Evolutionary conservation across 257 asterid genomes (phyloP).

Genomic region (Ehretia macrophylla): DNA sequence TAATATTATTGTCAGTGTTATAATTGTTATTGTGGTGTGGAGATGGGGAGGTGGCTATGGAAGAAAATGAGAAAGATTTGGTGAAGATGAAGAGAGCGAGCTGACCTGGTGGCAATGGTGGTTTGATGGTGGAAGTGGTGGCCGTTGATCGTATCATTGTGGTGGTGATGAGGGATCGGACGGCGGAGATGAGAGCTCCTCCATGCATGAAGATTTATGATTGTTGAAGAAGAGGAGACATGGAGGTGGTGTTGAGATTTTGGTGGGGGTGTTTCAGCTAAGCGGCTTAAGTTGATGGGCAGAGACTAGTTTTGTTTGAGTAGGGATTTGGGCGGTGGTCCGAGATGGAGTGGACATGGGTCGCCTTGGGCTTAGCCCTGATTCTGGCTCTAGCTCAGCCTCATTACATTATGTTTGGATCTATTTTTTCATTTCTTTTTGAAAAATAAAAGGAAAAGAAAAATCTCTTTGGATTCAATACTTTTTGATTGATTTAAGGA

Average conservation of each 20-base stretch:
- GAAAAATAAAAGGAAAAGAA: too few relatives aligned
- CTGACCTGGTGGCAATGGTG: conserved; percentile 27
- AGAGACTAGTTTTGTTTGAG: background rate
- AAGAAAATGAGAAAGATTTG: conserved; percentile 21
- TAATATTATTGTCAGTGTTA: conserved; percentile 2
- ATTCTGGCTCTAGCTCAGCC: too few relatives aligned
- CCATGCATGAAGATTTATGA: conserved; percentile 38
- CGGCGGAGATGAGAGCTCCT: conserved; percentile 29
- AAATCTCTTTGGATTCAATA: too few relatives aligned
- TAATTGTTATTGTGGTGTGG: background rate
- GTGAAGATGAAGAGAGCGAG: conserved; percentile 25
- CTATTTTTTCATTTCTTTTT: too few relatives aligned
- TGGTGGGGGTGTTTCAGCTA: background rate
- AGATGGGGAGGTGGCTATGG: conserved; percentile 23
- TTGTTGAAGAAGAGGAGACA: background rate
- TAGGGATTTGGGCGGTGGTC: background rate
- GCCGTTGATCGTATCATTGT: conserved; percentile 32
- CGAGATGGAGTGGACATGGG: background rate
- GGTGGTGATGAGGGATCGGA: conserved; percentile 15
- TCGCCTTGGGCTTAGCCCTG: too few relatives aligned
- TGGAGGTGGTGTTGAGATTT: background rate
- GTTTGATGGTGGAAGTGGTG: conserved; percentile 9
- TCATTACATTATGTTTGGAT: too few relatives aligned
- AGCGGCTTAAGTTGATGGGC: background rate
- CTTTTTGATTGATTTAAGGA: too few relatives aligned